These are phyloP conservation scores for Pezicula rhizophila DNA, from an alignment of 2,329 filamentous ascomycete species.

Conservation along the genomic window DNA sequence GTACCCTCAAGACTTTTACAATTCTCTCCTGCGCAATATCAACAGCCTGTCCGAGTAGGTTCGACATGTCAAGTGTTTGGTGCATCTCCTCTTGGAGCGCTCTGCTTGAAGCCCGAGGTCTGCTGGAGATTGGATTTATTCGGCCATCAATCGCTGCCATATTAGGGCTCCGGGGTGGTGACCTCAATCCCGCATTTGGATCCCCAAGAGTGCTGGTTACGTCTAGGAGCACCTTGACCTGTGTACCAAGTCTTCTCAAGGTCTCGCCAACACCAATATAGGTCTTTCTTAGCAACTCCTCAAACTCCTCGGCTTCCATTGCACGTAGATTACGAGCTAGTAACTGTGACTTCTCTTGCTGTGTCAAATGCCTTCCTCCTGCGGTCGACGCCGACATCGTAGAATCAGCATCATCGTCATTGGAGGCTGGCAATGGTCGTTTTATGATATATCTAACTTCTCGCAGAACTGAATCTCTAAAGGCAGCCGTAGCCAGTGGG, in stretches of 20 bases:
- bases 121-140: slow-evolving; percentile 6
- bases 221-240: slow-evolving; percentile 92
- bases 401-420: slow-evolving; percentile 88
- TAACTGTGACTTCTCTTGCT: slow-evolving; percentile 85
- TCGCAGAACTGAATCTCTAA: slow-evolving; percentile 74
- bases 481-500: slow-evolving; percentile 72
- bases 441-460: slow-evolving; percentile 85
- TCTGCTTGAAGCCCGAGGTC: slow-evolving; percentile 10
- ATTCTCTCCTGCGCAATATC: slow-evolving; percentile 75
- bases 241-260: slow-evolving; percentile 75
- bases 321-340: slow-evolving; percentile 82
- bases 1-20: slow-evolving; percentile 69
- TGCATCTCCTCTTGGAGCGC: slow-evolving; percentile 68
- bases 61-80: slow-evolving; percentile 69
- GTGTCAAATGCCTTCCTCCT: slow-evolving; percentile 60
- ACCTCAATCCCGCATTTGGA: slow-evolving; percentile 18
- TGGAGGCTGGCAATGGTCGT: slow-evolving; percentile 81
- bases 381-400: slow-evolving; percentile 79
- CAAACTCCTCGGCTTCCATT: slow-evolving; percentile 76
- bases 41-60: slow-evolving; percentile 71
- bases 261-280: slow-evolving; percentile 88
- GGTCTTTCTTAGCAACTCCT: slow-evolving; percentile 72
- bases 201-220: slow-evolving; percentile 63
- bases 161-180: slow-evolving; percentile 25
- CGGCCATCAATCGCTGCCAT: slow-evolving; percentile 22